These are phyloP conservation scores for Leptodermis oblonga DNA, from an alignment of 257 asterid species.

Conservation along the genomic window DNA sequence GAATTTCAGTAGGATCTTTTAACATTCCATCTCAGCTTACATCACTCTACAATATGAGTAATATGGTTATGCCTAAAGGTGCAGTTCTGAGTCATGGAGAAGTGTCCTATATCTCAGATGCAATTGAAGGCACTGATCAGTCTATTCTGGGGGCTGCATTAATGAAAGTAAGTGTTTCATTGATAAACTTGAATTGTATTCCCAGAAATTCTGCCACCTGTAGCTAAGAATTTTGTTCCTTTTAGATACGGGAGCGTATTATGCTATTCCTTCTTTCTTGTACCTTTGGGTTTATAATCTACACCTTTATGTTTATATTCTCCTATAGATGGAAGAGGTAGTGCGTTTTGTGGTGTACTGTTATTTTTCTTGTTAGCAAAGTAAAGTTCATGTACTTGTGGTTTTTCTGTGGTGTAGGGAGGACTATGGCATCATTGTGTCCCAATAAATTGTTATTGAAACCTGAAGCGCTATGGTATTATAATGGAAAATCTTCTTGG, in stretches of 20 bases:
- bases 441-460: not conserved
- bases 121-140: constrained; percentile 23
- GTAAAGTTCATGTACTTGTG: not conserved
- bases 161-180: constrained; percentile 22
- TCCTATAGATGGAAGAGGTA: not conserved
- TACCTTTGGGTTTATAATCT: too few relatives aligned
- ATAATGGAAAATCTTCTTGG: too few relatives aligned
- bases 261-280: too few relatives aligned
- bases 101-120: constrained; percentile 19
- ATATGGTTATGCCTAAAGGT: constrained; percentile 32
- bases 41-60: constrained; percentile 33
- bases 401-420: not conserved
- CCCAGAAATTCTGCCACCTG: not conserved
- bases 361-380: not conserved
- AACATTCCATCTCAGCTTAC: constrained; percentile 48
- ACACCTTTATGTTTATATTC: not conserved
- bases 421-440: not conserved
- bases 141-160: constrained; percentile 13
- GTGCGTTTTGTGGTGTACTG: not conserved
- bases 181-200: not conserved
- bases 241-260: not conserved
- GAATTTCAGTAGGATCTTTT: constrained; percentile 36
- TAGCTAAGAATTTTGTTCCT: not conserved
- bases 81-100: constrained; percentile 36
- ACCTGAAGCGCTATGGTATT: too few relatives aligned